phyloP scores from a whole-genome alignment of 2,329 filamentous ascomycete species.

The Macroventuria anomochaeta region DNA sequence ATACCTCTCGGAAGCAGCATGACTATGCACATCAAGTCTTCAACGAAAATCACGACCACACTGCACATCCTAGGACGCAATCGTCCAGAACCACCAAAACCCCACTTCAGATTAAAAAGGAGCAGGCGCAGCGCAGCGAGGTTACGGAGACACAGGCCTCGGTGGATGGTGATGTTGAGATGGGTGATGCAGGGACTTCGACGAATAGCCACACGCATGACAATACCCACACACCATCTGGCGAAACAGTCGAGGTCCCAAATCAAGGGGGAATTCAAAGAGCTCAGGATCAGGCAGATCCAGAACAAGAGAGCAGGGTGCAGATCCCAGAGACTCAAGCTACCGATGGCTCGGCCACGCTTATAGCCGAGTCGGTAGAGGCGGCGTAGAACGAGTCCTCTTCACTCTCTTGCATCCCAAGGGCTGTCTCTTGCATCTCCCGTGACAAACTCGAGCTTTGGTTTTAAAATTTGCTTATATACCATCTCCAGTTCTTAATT shows the following conservation, averaged over 20 bases:
- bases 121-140: conserved; percentile 23
- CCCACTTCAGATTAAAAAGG: conserved; percentile 31
- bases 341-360: not conserved
- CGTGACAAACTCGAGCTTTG: too few species aligned
- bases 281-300: not conserved
- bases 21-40: conserved; percentile 45
- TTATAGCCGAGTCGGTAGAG: not conserved
- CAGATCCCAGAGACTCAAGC: conserved; percentile 6
- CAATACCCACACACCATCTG: not conserved
- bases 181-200: conserved; percentile 22
- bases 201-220: not conserved
- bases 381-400: not conserved
- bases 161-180: conserved; percentile 29
- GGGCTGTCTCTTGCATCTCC: too few species aligned
- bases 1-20: conserved; percentile 40
- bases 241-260: not conserved
- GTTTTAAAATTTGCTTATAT: too few species aligned
- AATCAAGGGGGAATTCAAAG: not conserved
- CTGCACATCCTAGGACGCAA: conserved; percentile 29
- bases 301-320: not conserved
- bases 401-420: not conserved
- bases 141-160: conserved; percentile 23
- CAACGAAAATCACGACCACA: conserved; percentile 37
- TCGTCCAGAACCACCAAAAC: conserved; percentile 9
- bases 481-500: too few species aligned